Evolutionary conservation across 257 asterid species (phyloP).

Genomic region (Nicotiana benthamiana): DNA sequence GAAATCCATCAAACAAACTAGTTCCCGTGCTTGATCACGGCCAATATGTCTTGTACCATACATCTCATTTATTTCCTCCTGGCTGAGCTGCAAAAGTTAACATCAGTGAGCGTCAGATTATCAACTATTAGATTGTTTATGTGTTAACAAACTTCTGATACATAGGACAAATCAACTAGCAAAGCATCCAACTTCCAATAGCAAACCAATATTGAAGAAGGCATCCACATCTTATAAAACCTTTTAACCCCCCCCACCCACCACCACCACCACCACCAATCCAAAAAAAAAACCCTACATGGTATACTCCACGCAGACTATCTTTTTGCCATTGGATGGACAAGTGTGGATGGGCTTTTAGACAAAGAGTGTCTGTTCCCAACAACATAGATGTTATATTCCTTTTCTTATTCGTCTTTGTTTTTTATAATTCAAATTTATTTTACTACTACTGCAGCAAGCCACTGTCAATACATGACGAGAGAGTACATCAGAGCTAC

Average conservation of each 20-base stretch:
- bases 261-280: too few species aligned
- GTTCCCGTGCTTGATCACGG: constrained; percentile 79
- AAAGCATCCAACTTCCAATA: neutral
- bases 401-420: neutral
- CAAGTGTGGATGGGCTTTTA: neutral
- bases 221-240: neutral
- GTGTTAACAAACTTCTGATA: neutral
- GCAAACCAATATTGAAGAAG: neutral
- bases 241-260: neutral
- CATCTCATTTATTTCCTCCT: constrained; percentile 60
- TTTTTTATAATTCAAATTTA: too few species aligned
- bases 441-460: neutral
- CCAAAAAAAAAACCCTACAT: too few species aligned
- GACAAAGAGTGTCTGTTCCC: neutral
- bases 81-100: constrained; percentile 52
- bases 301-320: neutral
- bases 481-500: neutral
- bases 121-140: neutral
- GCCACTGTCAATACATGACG: neutral
- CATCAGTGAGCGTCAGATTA: constrained; percentile 11
- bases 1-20: constrained; percentile 93
- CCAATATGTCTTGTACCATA: constrained; percentile 92
- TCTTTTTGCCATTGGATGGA: neutral
- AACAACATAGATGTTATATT: neutral
- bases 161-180: neutral